Evolutionary conservation across 1,139 yeast genomes (phyloP).

Genomic region (Casaregolazyma suthepensis): DNA sequence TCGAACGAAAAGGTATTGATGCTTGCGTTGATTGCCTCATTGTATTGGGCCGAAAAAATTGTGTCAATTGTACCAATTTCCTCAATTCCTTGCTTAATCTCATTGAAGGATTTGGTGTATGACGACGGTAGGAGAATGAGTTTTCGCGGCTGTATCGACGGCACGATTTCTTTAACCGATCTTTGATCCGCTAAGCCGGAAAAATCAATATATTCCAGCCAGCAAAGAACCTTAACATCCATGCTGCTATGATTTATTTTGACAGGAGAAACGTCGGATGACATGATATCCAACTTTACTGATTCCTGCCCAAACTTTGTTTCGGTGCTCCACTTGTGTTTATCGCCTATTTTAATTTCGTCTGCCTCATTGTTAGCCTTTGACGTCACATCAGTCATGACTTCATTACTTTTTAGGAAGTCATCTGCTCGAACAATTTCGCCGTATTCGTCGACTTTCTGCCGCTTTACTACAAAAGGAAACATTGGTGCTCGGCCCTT

Average conservation of each 20-base stretch:
- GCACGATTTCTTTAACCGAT: constrained; percentile 72
- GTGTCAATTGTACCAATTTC: constrained; percentile 15
- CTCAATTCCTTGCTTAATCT: constrained; percentile 11
- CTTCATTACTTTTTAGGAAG: constrained; percentile 37
- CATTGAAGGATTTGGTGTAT: constrained; percentile 1
- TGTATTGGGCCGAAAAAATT: constrained; percentile 35
- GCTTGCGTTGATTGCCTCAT: constrained; percentile 48
- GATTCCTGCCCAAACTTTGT: constrained; percentile 36
- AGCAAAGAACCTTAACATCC: constrained; percentile 56
- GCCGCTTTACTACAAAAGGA: constrained; percentile 56
- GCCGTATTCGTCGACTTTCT: constrained; percentile 81
- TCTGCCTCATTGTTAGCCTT: constrained; percentile 9
- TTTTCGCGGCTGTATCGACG: constrained; percentile 73
- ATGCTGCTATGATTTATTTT: constrained; percentile 36
- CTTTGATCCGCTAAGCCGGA: constrained; percentile 82
- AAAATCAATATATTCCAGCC: constrained; percentile 70
- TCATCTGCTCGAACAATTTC: constrained; percentile 59
- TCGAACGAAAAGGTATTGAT: constrained; percentile 63
- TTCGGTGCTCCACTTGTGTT: constrained; percentile 34
- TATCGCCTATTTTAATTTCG: constrained; percentile 34
- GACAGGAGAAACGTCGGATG: constrained; percentile 42
- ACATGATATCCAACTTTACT: constrained; percentile 51
- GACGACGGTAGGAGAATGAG: constrained; percentile 43
- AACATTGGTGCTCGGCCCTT: constrained; percentile 65
- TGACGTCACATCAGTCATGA: constrained; percentile 12